Conservation (phyloP, 2,329 filamentous ascomycete species). For the Acrodontium crateriforme region DNA sequence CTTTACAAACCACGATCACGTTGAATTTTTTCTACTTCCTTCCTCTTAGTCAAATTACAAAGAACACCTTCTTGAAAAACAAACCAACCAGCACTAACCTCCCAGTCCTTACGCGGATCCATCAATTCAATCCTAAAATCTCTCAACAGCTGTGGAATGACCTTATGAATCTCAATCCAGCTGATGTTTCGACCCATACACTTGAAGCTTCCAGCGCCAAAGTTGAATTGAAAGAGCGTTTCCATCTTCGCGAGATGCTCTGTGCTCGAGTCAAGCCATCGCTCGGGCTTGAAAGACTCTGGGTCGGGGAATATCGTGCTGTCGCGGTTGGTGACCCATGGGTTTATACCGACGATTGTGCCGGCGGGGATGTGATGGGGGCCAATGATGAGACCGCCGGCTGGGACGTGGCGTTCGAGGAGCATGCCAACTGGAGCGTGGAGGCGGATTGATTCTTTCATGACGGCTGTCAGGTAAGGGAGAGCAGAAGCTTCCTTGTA, state of each 20-base stretch:
- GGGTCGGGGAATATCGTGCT: constrained; percentile 23
- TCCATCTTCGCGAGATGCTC: constrained; percentile 7
- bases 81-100: not conserved
- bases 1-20: too few relatives aligned
- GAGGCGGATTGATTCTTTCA: constrained; percentile 15
- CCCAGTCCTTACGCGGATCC: constrained; percentile 30
- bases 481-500: constrained; percentile 14
- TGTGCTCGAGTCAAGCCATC: constrained; percentile 27
- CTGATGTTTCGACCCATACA: constrained; percentile 22
- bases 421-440: constrained; percentile 12
- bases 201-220: constrained; percentile 21
- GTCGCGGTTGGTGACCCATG: constrained; percentile 31
- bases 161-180: constrained; percentile 19
- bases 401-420: constrained; percentile 11
- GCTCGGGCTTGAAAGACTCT: constrained; percentile 27
- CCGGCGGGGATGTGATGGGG: constrained; percentile 22
- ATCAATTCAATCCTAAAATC: constrained; percentile 15
- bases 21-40: too few relatives aligned
- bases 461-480: constrained; percentile 10
- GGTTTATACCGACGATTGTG: constrained; percentile 30
- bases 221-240: constrained; percentile 14
- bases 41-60: too few relatives aligned
- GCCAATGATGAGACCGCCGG: constrained; percentile 8
- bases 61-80: too few relatives aligned
- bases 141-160: constrained; percentile 17